Base-by-base conservation (phyloP, 1,284 basidiomycete genomes). In the Apiotrichum montevideense region DNA sequence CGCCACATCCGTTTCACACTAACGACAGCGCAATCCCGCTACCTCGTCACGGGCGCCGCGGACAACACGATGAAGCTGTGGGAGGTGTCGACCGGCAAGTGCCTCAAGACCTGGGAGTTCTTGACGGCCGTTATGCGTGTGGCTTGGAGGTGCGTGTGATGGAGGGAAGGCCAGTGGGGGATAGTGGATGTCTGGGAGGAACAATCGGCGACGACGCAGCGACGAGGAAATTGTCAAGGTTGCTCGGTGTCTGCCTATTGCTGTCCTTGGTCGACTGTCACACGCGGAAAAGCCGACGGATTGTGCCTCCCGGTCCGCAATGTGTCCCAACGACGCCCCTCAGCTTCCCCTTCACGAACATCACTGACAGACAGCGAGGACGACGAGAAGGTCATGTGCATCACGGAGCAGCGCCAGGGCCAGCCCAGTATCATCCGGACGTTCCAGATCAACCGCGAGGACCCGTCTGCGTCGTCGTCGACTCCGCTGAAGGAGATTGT, bases 361-460 rank as follows among this genome's bases (percentile, higher is more conserved):
- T 21, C 21, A 35, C 47, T 49, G 15, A 49, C 21, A 4, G 35
- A 88, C 79, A 92, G 86, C 76, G 88, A 90, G 65, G 87, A 92
- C 69, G 90, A 91, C 75, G 83, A 84, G 52, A 83, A 85, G 71
- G 81, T 95, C 45, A 85, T 98, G 35, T 92, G 90, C 71, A 89
- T 98, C 66, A 98, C 96, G 1, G 96, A 98, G 79, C 91, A 96
- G 77, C 87, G 96, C 62, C 93, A 93, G 87, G 95, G 95, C 2
- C 79, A 85, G 78, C 87, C 89, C 39, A 76, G 76, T 62, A 69
- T 74, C 11, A 73, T 78, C 57, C 46, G 91, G 43, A 87, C 97
- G 52, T 98, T 96, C 77, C 79, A 85, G 63, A 85, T 98, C 74
- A 89, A 90, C 79, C 79, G 86, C 51, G 86, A 88, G 40, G 87